These are phyloP conservation scores for Bothriochloa decipiens DNA, from an alignment of 176 grass and related monocot genomes.

Conservation along the genomic window DNA sequence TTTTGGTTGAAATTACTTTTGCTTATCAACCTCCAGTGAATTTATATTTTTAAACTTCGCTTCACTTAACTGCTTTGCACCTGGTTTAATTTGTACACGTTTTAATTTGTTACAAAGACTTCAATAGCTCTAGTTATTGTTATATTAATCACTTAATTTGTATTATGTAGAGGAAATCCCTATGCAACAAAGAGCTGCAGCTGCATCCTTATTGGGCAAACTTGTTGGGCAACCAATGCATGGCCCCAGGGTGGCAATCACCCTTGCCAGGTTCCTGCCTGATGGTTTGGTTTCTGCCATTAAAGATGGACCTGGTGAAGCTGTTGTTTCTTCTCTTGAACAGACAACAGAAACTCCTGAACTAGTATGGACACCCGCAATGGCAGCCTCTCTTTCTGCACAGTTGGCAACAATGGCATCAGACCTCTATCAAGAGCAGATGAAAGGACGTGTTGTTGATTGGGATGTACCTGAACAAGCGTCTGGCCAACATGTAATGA, in stretches of 20 bases:
- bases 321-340: slow-evolving; percentile 82
- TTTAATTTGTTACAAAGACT: slow-evolving; percentile 22
- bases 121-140: slow-evolving; percentile 16
- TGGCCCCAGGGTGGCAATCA: slow-evolving; percentile 95
- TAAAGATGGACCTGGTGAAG: slow-evolving; percentile 97
- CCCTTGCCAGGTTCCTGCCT: slow-evolving; percentile 89
- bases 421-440: slow-evolving; percentile 97
- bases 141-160: slow-evolving; percentile 45
- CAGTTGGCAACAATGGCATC: slow-evolving; percentile 91
- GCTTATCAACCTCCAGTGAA: neutral
- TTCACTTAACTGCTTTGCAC: neutral
- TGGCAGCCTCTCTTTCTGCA: slow-evolving; percentile 93
- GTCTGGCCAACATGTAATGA: slow-evolving; percentile 95
- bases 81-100: slow-evolving; percentile 26
- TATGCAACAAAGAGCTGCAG: slow-evolving; percentile 89
- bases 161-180: slow-evolving; percentile 82
- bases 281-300: slow-evolving; percentile 93
- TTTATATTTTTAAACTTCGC: slow-evolving; percentile 6
- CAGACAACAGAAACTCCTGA: slow-evolving; percentile 99
- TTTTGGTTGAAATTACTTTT: slow-evolving; percentile 28
- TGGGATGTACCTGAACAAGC: slow-evolving; percentile 99
- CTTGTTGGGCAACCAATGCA: slow-evolving; percentile 98
- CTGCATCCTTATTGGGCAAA: slow-evolving; percentile 92
- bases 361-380: slow-evolving; percentile 99
- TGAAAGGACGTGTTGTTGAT: slow-evolving; percentile 92